Evolutionary conservation across 2,329 filamentous ascomycete genomes (phyloP), one percentile per base, ranked within the genome.

Genomic region (Hirsutella minnesotensis): DNA sequence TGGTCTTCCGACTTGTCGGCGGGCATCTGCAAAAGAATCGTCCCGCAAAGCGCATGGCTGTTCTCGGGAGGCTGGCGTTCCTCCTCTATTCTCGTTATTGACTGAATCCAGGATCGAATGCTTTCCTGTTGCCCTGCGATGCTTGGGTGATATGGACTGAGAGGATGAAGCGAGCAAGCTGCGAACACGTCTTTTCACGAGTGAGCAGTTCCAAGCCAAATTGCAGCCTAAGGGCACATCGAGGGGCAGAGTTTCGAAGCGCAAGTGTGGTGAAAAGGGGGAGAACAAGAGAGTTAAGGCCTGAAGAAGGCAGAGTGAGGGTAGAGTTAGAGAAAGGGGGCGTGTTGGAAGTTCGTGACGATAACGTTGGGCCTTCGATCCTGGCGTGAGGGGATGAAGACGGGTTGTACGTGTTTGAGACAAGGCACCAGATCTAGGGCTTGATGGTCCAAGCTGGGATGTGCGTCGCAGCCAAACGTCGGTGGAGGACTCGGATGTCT

Each of bases 1-100:
- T 63, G 58, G 9, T 53, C 53, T 49, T 72, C 69, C 9, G 62
- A 61, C 33, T 53, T 51, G 45, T 53, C 58, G 21, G 47, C 41
- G 18, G 56, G 42, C 12, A 63, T 48, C 24, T 53, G 55, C 22
- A 73, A 53, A 8, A 72, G 69, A 22, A 64, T 54, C 41, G 53
- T 49, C 40, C 58, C 49, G 46, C 68, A 72, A 24, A 59, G 58
- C 42, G 51, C 53, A 35, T 69, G 63, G 52, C 54, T 56, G 37
- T 69, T 57, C 46, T 70, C 66, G 44, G 63, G 57, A n/a, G 57
- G 44, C 15, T 42, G 42, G 16, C 27, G 5, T 12, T 10, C 9
- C 22, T 38, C 41, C 24, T 47, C 44, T 43, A 48, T 49, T 37
- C 30, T 21, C 37, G 16, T 30, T n/a, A n/a, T n/a, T n/a, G n/a